Conservation (phyloP, 768 basidiomycete species). For the Tulasnella sp. region DNA sequence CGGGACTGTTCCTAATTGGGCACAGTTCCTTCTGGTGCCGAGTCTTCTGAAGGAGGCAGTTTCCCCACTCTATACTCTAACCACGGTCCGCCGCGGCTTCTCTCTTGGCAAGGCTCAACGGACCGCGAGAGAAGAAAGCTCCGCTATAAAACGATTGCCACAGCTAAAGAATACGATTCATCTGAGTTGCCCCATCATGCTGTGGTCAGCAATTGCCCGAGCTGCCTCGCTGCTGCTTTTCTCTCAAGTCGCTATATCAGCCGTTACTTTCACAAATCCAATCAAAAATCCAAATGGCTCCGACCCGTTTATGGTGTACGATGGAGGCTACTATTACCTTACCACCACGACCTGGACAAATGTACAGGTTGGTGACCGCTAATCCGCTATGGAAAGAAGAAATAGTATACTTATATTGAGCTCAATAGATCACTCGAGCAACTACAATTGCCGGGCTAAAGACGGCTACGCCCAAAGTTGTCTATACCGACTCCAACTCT, state of each 20-base stretch:
- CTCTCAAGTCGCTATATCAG: neutral
- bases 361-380: neutral
- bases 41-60: neutral
- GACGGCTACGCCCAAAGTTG: neutral
- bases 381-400: neutral
- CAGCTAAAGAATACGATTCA: neutral
- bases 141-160: neutral
- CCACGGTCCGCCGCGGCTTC: neutral
- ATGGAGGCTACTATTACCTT: neutral
- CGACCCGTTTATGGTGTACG: constrained; percentile 27
- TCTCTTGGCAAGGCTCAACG: constrained; percentile 1
- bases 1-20: neutral
- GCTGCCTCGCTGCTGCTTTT: neutral
- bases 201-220: neutral
- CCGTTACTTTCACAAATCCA: constrained; percentile 26
- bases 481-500: constrained; percentile 1
- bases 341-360: neutral
- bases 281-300: constrained; percentile 24
- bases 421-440: neutral
- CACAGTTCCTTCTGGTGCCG: neutral
- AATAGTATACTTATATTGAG: neutral
- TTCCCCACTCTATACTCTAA: neutral
- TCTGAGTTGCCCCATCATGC: neutral
- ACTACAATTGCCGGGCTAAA: neutral
- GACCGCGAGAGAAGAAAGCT: neutral